These are phyloP conservation scores for Trapa bicornis DNA, from an alignment of 345 rosid species.

Conservation along the genomic window DNA sequence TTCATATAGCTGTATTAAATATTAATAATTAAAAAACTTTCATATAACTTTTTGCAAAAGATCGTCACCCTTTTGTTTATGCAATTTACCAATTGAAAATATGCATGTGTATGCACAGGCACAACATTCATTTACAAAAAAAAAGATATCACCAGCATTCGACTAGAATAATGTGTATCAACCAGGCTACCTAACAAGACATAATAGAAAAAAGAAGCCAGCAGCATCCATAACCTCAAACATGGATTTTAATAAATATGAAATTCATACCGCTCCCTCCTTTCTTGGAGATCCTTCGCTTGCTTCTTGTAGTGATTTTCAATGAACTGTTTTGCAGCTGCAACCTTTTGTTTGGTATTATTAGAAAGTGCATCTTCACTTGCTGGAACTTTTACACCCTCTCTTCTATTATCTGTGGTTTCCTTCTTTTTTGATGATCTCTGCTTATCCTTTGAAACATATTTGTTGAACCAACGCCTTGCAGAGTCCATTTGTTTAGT, in stretches of 20 bases:
- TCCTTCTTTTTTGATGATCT: constrained; percentile 66
- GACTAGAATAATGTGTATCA: background rate
- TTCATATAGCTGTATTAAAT: background rate
- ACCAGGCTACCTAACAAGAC: background rate
- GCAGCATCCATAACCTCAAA: background rate
- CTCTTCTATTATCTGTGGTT: constrained; percentile 42
- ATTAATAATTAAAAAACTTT: background rate
- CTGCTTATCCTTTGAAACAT: constrained; percentile 50
- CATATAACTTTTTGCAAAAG: background rate
- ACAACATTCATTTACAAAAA: background rate
- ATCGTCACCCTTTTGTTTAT: background rate
- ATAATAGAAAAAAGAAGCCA: background rate
- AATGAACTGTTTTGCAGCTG: constrained; percentile 92
- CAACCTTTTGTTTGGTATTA: constrained; percentile 82
- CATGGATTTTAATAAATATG: background rate
- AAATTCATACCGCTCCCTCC: constrained; percentile 70
- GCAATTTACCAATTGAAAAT: too few species aligned
- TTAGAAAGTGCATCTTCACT: constrained; percentile 81
- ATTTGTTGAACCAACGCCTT: constrained; percentile 65
- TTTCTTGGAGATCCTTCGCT: constrained; percentile 67
- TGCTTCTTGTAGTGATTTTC: constrained; percentile 95
- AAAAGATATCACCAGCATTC: background rate
- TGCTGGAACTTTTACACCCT: constrained; percentile 37
- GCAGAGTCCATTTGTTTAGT: constrained; percentile 47
- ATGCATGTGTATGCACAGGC: too few species aligned